These are phyloP conservation scores for Sugiyamaella paludigena DNA, from an alignment of 1,139 yeast species.

Conservation along the genomic window DNA sequence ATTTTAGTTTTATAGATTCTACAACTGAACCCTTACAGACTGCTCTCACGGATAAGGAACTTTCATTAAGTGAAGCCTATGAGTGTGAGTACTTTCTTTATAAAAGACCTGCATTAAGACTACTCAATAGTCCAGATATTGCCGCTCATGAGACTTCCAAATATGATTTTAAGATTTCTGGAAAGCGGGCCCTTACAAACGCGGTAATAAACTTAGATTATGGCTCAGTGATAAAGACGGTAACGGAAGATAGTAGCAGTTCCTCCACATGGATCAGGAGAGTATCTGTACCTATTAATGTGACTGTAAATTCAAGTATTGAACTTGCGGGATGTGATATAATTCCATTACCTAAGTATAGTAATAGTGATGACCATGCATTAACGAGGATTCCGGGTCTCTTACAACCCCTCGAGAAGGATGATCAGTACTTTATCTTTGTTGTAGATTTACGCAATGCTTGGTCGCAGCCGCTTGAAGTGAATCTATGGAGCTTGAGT, in stretches of 20 bases:
- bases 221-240: slow-evolving; percentile 36
- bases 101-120: slow-evolving; percentile 54
- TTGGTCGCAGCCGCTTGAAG: slow-evolving; percentile 48
- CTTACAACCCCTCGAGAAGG: slow-evolving; percentile 7
- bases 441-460: slow-evolving; percentile 63
- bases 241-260: slow-evolving; percentile 10
- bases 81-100: slow-evolving; percentile 72
- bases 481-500: slow-evolving; percentile 36
- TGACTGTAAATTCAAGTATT: slow-evolving; percentile 68
- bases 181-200: slow-evolving; percentile 70
- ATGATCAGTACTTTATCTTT: slow-evolving; percentile 8
- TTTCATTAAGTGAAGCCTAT: slow-evolving; percentile 61
- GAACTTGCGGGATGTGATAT: slow-evolving; percentile 75
- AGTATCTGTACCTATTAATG: slow-evolving; percentile 60
- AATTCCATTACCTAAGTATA: slow-evolving; percentile 43
- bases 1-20: slow-evolving; percentile 68
- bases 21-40: slow-evolving; percentile 62
- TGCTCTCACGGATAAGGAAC: slow-evolving; percentile 43
- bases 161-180: slow-evolving; percentile 61
- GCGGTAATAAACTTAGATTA: slow-evolving; percentile 69
- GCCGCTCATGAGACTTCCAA: slow-evolving; percentile 30
- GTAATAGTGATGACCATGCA: slow-evolving; percentile 10
- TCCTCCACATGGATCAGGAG: slow-evolving; percentile 47
- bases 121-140: slow-evolving; percentile 22
- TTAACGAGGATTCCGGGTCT: slow-evolving; percentile 16